Percentiles rank a stretch among this genome's conserved stretches.
Conservation (phyloP, 495 filamentous ascomycete species). For the Hypoxylon intermedium region DNA sequence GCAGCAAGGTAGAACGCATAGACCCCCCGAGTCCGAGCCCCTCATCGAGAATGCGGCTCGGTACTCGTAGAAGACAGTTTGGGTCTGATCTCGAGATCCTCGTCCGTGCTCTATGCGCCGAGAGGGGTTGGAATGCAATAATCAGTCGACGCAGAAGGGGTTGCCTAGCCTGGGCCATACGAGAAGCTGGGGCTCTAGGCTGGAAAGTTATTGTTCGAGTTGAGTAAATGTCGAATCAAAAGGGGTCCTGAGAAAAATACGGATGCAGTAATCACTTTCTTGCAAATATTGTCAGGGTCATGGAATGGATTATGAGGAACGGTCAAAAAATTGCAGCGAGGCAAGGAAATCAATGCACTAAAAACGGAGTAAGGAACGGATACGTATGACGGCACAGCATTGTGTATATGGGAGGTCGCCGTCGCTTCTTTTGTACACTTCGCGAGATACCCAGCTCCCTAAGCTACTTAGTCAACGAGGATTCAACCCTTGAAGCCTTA, state of each 20-base stretch:
- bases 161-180: constrained; percentile 71
- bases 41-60: constrained; percentile 56
- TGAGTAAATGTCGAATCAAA: constrained; percentile 43
- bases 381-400: background rate
- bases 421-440: constrained; percentile 20
- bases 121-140: constrained; percentile 71
- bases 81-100: constrained; percentile 68
- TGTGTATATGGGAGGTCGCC: constrained; percentile 14
- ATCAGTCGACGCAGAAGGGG: constrained; percentile 68
- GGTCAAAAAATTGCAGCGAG: constrained; percentile 20
- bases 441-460: constrained; percentile 37
- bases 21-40: constrained; percentile 45
- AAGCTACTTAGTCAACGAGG: constrained; percentile 21
- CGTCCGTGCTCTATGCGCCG: constrained; percentile 71
- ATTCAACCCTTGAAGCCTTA: constrained; percentile 10
- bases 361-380: constrained; percentile 20
- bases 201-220: constrained; percentile 71
- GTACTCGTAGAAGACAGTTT: constrained; percentile 58
- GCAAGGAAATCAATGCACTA: constrained; percentile 2
- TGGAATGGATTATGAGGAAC: background rate
- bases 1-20: constrained; percentile 36
- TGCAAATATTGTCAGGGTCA: background rate
- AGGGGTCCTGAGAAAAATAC: background rate
- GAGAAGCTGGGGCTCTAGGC: constrained; percentile 72
- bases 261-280: background rate